Percentiles rank a stretch among this genome's conserved stretches.
These are phyloP conservation scores for Neophaeococcomyces mojaviensis DNA, from an alignment of 2,329 filamentous ascomycete species.

Conservation along the genomic window DNA sequence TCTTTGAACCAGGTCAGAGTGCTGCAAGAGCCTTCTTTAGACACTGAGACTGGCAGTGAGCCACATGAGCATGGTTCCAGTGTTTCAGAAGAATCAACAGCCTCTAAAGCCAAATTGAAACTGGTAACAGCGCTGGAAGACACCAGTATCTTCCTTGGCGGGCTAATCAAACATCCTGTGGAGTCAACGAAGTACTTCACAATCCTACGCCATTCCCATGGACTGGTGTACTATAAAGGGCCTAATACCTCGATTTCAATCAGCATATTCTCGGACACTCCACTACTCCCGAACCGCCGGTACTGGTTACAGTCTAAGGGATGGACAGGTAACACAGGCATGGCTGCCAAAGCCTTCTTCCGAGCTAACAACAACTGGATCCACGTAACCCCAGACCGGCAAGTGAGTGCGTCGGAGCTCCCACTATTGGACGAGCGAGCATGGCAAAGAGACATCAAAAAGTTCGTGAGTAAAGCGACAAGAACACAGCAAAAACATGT, in stretches of 20 bases:
- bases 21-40: not conserved
- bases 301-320: conserved; percentile 64
- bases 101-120: conserved; percentile 5
- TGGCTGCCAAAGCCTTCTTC: conserved; percentile 57
- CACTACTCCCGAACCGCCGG: conserved; percentile 50
- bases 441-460: conserved; percentile 60
- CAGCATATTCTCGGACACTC: conserved; percentile 54
- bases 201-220: conserved; percentile 59
- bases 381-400: conserved; percentile 56
- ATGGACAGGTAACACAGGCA: conserved; percentile 60
- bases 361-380: conserved; percentile 56
- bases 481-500: conserved; percentile 43
- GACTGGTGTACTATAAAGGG: conserved; percentile 60
- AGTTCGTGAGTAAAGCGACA: conserved; percentile 52
- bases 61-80: not conserved
- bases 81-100: not conserved
- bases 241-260: conserved; percentile 56
- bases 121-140: conserved; percentile 38
- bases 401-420: conserved; percentile 43
- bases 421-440: conserved; percentile 53
- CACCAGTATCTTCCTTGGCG: conserved; percentile 58
- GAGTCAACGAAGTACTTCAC: conserved; percentile 60
- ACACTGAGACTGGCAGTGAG: not conserved
- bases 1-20: too few relatives aligned
- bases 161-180: conserved; percentile 55